Evolutionary conservation across 768 basidiomycete species (phyloP), one percentile per base, ranked within the genome.

Genomic region (Mycena haematopus): DNA sequence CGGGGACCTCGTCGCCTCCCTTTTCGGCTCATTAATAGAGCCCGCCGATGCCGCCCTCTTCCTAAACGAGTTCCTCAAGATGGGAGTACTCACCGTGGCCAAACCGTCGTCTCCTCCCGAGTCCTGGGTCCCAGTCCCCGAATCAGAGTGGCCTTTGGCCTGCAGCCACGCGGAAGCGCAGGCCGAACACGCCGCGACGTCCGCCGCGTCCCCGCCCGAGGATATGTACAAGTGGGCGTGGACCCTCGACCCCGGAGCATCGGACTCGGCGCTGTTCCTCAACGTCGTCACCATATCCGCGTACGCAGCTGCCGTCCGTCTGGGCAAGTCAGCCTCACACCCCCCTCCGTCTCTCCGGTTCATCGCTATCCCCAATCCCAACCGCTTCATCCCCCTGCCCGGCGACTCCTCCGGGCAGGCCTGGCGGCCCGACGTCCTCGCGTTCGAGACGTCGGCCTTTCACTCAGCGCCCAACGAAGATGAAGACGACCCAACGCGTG

Each of bases 11-110:
- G 24, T 61, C 2, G 46, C 54, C 31, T 54, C n/a, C 13, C 9
- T 62, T 17, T 62, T 62, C 29, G 60, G 60, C 55, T 52, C 49
- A 22, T 45, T 62, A n/a, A 36, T 62, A 44, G 50, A 45, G 46
- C 36, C 56, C 60, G 22, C 17, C 40, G 11, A 27, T 27, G 29
- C 36, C 45, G 60, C 54, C 55, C 53, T 56, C 9, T 56, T 62
- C n/a, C 49, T 62, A 8, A 15, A 22, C 50, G 40, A 62, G 21
- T 62, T 62, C 42, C 42, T 62, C n/a, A 15, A 4, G 17, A 51
- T 46, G 60, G 45, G 40, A 11, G 44, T 62, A 17, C 38, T 62
- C 55, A 50, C 54, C 5, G 50, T 62, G 10, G 25, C 50, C 29
- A 56, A 52, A 49, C 19, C 55, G 9, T 11, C 22, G 40, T 17